Base-by-base conservation (phyloP, 176 grass and related monocot species). In the Musa troglodytarum region DNA sequence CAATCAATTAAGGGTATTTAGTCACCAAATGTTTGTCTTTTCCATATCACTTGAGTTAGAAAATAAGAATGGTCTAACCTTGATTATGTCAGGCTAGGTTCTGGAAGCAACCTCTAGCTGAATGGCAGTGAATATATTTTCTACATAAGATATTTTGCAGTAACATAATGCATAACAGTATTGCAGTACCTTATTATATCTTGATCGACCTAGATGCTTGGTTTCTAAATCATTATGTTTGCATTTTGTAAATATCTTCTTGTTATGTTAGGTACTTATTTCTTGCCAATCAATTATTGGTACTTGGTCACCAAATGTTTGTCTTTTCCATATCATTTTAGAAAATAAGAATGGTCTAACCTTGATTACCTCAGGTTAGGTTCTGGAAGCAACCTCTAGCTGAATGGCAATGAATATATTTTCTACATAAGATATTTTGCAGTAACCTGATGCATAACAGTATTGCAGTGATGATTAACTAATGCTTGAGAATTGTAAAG, bases 11-110 rank as follows among this genome's bases (percentile, higher is more conserved):
- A 53, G 2, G 69, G 3, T 11, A 20, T 62, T 74, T 22, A 2
- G 52, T 53, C 16, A 26, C 14, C 10, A 73, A 17, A 68, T 49
- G 52, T 55, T 75, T 58, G 78, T 79, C 19, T 50, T 74, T n/a
- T 53, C 15, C 49, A 81, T 21, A n/a, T 17, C 34, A 69, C 16
- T 10, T 28, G 22, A 43, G 50, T 50, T 0, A 12, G 20, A 69
- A 50, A 50, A 50, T 21, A 6, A 6, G 34, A 43, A 43, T 43
- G 34, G 34, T 43, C 34, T 6, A 43, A 43, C 34, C 34, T 43
- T 43, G 34, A 43, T 43, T 43, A 43, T 0, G 3, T 43, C 34
- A 43, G 34, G 34, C 3, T 69, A 50, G 34, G 67, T 50, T 34
- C 57, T n/a, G 19, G 16, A 20, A 50, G 4, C 17, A n/a, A n/a